Base-by-base conservation (phyloP, 371 early-diverging fungal genomes). In the Syncephalastrum contaminatum region DNA sequence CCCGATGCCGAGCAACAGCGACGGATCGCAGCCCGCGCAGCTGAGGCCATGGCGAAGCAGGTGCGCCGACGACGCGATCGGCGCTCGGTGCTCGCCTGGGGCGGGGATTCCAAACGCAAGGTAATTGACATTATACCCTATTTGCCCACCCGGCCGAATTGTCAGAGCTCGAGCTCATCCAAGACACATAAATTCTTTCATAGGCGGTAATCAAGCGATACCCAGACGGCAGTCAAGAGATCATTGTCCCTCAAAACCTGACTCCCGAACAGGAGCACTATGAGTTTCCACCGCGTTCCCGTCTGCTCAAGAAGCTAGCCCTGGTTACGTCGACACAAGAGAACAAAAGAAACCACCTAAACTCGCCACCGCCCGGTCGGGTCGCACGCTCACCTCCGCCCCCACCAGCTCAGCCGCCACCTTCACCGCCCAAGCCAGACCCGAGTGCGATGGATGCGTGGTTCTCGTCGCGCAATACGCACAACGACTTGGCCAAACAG, bases 261-360 rank as follows among this genome's bases (percentile, higher is more conserved):
- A 76, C 76, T n/a, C 55, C 68, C 47, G 76, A 76, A 56, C 71
- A 76, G 62, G 62, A 76, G 41, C 66, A 70, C 19, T 76, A 76
- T 50, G 68, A 76, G 62, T 76, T 76, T 53, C 76, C 76, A 48
- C 76, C 73, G 43, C 55, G 76, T 22, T 76, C 76, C 12, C 63
- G 63, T 48, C 61, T 76, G 15, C 56, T 76, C 5, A 76, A 70
- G 22, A 67, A 64, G 47, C 59, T 75, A 30, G 72, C 75, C 18
- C 59, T 54, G n/a, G 64, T 56, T 8, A 65, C 64, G 0, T 66
- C 67, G 4, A 30, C 36, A 6, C 36, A 30, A 30, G 36, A 30
- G 36, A 30, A 30, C 12, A 72, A 64, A 49, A 40, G 60, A 16
- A 56, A 59, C 5, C 57, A 66, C n/a, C 19, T 67, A 48, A 51